These are phyloP conservation scores for Linaria vulgaris DNA, from an alignment of 257 asterid genomes.

Conservation along the genomic window DNA sequence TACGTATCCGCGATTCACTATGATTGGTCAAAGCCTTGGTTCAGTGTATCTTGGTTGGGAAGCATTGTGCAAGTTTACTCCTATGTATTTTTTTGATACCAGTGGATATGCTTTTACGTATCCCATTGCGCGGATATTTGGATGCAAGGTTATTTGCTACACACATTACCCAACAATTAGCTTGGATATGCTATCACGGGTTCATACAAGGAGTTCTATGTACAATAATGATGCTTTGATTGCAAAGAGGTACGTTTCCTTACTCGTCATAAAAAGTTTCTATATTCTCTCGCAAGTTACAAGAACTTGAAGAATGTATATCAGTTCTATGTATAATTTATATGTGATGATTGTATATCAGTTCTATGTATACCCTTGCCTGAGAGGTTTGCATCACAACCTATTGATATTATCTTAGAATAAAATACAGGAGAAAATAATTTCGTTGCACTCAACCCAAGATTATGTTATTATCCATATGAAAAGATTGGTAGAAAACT, in stretches of 20 bases:
- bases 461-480: too few relatives aligned
- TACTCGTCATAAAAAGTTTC: too few relatives aligned
- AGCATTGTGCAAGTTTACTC: slow-evolving; percentile 73
- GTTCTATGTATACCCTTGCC: too few relatives aligned
- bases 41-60: slow-evolving; percentile 90
- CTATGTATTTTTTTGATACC: slow-evolving; percentile 81
- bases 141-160: slow-evolving; percentile 84
- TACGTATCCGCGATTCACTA: slow-evolving; percentile 87
- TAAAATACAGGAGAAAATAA: too few relatives aligned
- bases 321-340: too few relatives aligned
- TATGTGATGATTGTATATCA: too few relatives aligned
- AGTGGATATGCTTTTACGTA: slow-evolving; percentile 97
- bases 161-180: slow-evolving; percentile 98
- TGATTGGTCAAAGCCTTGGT: slow-evolving; percentile 98
- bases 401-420: too few relatives aligned
- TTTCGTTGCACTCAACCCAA: too few relatives aligned
- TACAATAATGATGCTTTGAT: slow-evolving; percentile 79
- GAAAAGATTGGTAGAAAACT: too few relatives aligned
- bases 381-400: too few relatives aligned
- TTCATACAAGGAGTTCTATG: slow-evolving; percentile 67
- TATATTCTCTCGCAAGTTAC: too few relatives aligned
- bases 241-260: slow-evolving; percentile 59
- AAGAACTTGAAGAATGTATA: too few relatives aligned
- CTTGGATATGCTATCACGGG: slow-evolving; percentile 92
- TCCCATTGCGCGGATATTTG: slow-evolving; percentile 86